A percentile compares a stretch with the other conserved stretches of the same genome.
Conservation (phyloP, 495 filamentous ascomycete species). For the Talaromyces stipitatus region DNA sequence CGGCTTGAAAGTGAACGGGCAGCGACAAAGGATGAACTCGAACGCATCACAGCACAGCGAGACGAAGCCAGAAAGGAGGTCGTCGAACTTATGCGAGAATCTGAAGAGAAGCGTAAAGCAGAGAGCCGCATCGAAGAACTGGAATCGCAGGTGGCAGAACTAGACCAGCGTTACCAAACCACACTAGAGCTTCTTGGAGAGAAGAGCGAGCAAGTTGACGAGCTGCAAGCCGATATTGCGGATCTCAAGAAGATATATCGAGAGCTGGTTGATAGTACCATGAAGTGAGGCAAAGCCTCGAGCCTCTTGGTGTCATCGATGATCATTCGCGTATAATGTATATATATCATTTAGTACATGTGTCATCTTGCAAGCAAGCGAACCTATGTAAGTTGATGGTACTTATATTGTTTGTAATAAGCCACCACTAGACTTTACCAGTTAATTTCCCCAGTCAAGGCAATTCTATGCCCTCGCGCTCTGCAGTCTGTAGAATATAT, state of each 20-base stretch:
- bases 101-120: constrained; percentile 58
- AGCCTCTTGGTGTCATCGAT: background rate
- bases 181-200: constrained; percentile 93
- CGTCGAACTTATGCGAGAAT: constrained; percentile 76
- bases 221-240: constrained; percentile 77
- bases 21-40: constrained; percentile 74
- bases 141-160: constrained; percentile 52
- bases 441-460: constrained; percentile 9
- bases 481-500: constrained; percentile 73
- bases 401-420: background rate
- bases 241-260: constrained; percentile 95
- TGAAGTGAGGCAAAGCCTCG: constrained; percentile 41
- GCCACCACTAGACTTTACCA: background rate
- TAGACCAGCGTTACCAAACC: constrained; percentile 71
- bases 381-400: background rate
- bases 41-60: constrained; percentile 68
- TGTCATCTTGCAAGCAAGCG: background rate
- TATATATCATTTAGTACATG: constrained; percentile 6
- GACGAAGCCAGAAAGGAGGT: constrained; percentile 91
- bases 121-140: constrained; percentile 54
- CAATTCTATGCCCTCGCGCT: constrained; percentile 77
- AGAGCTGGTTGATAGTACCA: constrained; percentile 80
- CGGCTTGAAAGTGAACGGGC: constrained; percentile 87
- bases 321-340: constrained; percentile 4
- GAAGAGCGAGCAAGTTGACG: constrained; percentile 90